Conservation (phyloP, 2,329 filamentous ascomycete genomes). For the Harringtonia aguacate region DNA sequence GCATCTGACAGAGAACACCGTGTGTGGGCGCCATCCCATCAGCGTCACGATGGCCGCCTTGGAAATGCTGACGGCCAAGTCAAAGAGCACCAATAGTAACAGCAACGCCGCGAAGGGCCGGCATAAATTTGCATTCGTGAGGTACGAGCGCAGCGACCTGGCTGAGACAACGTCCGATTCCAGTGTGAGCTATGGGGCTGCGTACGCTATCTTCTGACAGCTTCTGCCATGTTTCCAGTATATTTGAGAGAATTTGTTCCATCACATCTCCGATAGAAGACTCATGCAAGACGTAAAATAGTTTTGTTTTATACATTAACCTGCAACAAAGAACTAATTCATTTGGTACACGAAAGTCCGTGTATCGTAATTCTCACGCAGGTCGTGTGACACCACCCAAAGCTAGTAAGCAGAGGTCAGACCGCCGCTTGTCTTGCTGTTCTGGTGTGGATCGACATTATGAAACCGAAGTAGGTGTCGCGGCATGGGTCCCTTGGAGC, state of each 20-base stretch:
- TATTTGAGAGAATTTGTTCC: too few species aligned
- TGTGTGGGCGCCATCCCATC: conserved; percentile 92
- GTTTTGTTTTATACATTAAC: too few species aligned
- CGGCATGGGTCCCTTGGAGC: not conserved
- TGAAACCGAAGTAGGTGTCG: conserved; percentile 16
- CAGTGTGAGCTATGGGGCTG: conserved; percentile 92
- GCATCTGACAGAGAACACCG: conserved; percentile 69
- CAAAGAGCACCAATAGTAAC: not conserved
- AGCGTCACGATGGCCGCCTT: conserved; percentile 84
- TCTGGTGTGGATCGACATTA: conserved; percentile 14
- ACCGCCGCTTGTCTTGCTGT: not conserved
- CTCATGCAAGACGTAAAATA: too few species aligned
- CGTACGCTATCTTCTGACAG: conserved; percentile 62
- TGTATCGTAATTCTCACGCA: too few species aligned
- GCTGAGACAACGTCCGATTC: conserved; percentile 58
- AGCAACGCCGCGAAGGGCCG: not conserved
- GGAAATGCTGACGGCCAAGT: conserved; percentile 44
- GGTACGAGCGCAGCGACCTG: conserved; percentile 79
- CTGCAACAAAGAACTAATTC: too few species aligned
- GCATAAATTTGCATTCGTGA: conserved; percentile 59
- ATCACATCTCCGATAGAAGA: too few species aligned
- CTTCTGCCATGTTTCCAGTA: not conserved
- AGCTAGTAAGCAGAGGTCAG: too few species aligned
- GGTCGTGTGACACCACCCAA: too few species aligned
- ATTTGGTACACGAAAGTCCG: too few species aligned